Evolutionary conservation across 805 yeast species (phyloP), one percentile per base, ranked within the genome.

Genomic region (Wickerhamomyces rabaulensis): DNA sequence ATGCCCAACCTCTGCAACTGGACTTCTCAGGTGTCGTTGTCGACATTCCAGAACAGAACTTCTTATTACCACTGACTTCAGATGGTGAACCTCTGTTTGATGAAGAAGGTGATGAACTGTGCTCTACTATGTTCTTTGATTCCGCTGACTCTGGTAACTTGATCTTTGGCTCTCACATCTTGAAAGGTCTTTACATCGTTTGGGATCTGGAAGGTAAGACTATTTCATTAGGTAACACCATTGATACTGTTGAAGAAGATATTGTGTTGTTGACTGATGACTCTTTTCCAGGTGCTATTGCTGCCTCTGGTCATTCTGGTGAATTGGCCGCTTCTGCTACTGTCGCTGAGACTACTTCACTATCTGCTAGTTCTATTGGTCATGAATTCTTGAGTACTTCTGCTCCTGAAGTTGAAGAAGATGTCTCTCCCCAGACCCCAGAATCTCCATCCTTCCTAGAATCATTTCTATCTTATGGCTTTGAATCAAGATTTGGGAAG

Each of bases 121-220:
- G 62, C 41, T 38, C 54, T 16, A 36, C 52, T 4, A 25, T 51
- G 3, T 23, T 47, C 26, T 26, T 48, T 16, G 46, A 38, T n/a
- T 9, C 39, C 15, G 43, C 16, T 20, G 40, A 22, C 6, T 10
- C 25, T 5, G 26, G 39, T 17, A 13, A 26, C 39, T 22, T 25
- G 15, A 43, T 49, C 6, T 20, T 57, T 10, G 61, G 61, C 22
- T 45, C 51, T 17, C 36, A 42, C 17, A 29, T 49, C 17, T 37
- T 57, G 26, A 50, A 44, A 23, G 50, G 45, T 35, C 27, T 52
- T 25, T 50, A 43, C 37, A 37, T 48, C 35, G 56, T 55, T 16
- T 49, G 49, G 47, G 61, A 57, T 42, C 19, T 33, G 37, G 61
- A 55, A 25, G 47, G 47, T 9, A 45, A 37, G n/a, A 49, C 50